A percentile compares a stretch with the other conserved stretches of the same genome.
These are phyloP conservation scores for Neopestalotiopsis sp. DNA, from an alignment of 2,329 filamentous ascomycete genomes.

Conservation along the genomic window DNA sequence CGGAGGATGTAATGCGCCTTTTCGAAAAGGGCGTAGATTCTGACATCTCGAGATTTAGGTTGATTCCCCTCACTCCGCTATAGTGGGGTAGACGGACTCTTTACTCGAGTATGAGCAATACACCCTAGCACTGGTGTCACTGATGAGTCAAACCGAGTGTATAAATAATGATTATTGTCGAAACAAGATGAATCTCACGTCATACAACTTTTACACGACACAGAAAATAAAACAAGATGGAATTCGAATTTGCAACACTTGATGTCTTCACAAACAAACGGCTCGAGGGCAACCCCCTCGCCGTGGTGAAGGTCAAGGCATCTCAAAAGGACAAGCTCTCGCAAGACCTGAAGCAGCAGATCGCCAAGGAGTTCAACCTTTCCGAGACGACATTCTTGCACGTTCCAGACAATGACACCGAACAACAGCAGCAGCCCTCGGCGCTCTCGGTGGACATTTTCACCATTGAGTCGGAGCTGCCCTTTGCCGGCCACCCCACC, in stretches of 20 bases:
- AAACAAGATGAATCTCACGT: neutral
- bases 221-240: conserved; percentile 20
- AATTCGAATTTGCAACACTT: conserved; percentile 57
- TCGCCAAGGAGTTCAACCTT: conserved; percentile 69
- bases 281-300: conserved; percentile 65
- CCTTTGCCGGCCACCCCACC: conserved; percentile 69
- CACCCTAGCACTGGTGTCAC: neutral
- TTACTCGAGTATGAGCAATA: too few species aligned
- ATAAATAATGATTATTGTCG: neutral
- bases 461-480: conserved; percentile 58
- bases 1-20: too few species aligned
- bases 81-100: neutral
- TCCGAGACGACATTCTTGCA: conserved; percentile 70
- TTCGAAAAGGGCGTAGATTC: neutral
- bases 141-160: conserved; percentile 1
- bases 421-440: conserved; percentile 20
- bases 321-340: conserved; percentile 44
- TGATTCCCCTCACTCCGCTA: too few species aligned
- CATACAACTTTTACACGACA: neutral
- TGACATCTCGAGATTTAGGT: neutral
- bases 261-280: conserved; percentile 62
- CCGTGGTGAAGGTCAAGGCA: conserved; percentile 60
- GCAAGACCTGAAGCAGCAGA: conserved; percentile 60
- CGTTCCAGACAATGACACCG: conserved; percentile 39
- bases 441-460: conserved; percentile 63